phyloP scores from a whole-genome alignment of 2,329 filamentous ascomycete species.

The Calonectria honghensis region DNA sequence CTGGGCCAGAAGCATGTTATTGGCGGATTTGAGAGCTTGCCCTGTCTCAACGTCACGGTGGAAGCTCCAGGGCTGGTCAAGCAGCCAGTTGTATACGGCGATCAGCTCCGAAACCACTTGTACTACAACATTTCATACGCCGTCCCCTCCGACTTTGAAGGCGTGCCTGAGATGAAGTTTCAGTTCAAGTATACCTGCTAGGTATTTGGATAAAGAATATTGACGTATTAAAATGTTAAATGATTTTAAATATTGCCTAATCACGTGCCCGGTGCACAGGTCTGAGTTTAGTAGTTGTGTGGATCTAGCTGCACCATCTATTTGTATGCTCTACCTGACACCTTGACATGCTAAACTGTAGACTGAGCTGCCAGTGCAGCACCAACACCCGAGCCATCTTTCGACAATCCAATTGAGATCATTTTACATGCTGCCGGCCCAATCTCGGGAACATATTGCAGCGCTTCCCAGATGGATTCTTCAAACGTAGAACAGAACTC shows the following conservation, averaged over 20 bases:
- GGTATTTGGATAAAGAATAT: neutral
- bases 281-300: neutral
- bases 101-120: conserved; percentile 62
- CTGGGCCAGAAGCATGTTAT: conserved; percentile 56
- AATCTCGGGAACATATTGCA: conserved; percentile 66
- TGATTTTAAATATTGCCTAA: neutral
- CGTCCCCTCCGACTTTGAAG: conserved; percentile 63
- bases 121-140: conserved; percentile 68
- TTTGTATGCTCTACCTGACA: neutral
- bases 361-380: conserved; percentile 75
- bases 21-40: conserved; percentile 59
- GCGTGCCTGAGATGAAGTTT: conserved; percentile 61
- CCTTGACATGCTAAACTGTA: conserved; percentile 1
- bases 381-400: conserved; percentile 83
- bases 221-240: neutral
- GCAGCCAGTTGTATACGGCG: conserved; percentile 61
- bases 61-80: conserved; percentile 61
- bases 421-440: conserved; percentile 73
- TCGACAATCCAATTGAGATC: conserved; percentile 82
- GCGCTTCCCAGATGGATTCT: conserved; percentile 76
- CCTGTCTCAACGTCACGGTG: conserved; percentile 63
- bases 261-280: no score
- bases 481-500: conserved; percentile 85
- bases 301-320: neutral
- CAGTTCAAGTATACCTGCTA: conserved; percentile 57